Base-by-base conservation (phyloP, 169 alveolate genomes). In the Gregarina niphandrodes region DNA sequence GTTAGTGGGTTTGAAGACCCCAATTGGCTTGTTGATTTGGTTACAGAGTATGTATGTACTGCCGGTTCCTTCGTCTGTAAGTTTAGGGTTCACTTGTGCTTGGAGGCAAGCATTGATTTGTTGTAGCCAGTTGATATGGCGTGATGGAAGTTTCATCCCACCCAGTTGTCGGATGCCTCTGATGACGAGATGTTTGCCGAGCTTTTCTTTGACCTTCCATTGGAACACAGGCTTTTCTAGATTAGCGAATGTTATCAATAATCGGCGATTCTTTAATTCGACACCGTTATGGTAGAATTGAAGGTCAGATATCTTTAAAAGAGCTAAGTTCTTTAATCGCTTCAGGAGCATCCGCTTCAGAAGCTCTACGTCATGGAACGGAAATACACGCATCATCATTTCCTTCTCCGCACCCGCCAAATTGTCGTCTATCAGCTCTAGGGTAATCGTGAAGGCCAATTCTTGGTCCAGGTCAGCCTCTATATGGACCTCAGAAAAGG, bases 11-110 rank as follows among this genome's bases (percentile, higher is more conserved):
- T 91, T 91, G 61, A 91, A 91, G 43, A 91, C 76, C 1, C 93
- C 95, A 22, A 80, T 67, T 1, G 69, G 75, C 36, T 69, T 74
- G 44, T 82, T 79, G 30, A 64, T 58, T 29, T 66, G 67, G 55
- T 79, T 72, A 56, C 75, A 75, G 66, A 91, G 53, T 32, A 78
- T 57, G 54, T 91, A 91, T 9, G 95, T 80, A 7, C 96, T 97
- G 12, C 93, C 85, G 5, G 97, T 91, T 3, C 98, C 98, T 48
- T 84, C 96, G 64, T 82, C 75, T 23, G 96, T 79, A 48, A 91
- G 75, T 58, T 80, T 77, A 0, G 98, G 98, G 11, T 69, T 73
- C 9, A 87, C 75, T 40, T 91, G 88, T 42, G 67, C 52, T 34
- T 73, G 69, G 53, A 91, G 68, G 1, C 91, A 93, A 21, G 69